phyloP scores from a whole-genome alignment of 306 rosid species.

The Begonia peltatifolia region DNA sequence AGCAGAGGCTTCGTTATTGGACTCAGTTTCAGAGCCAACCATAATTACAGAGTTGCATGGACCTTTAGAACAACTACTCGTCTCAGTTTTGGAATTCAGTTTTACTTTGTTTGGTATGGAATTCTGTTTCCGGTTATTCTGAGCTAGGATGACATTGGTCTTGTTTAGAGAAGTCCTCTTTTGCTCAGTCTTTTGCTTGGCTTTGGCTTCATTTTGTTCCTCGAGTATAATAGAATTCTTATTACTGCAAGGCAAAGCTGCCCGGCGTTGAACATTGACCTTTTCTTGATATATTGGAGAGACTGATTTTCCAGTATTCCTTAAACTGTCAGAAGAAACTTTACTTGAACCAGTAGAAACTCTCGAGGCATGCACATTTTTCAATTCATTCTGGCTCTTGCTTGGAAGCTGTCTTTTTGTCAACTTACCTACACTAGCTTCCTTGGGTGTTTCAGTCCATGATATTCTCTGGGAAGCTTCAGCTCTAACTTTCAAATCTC shows the following conservation, averaged over 20 bases:
- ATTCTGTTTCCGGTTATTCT: conserved; percentile 82
- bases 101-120: conserved; percentile 26
- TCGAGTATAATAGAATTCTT: conserved; percentile 27
- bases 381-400: conserved; percentile 25
- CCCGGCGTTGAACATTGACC: conserved; percentile 33
- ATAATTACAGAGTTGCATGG: conserved; percentile 28
- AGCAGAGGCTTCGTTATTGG: conserved; percentile 25
- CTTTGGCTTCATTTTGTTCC: conserved; percentile 32
- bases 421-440: conserved; percentile 11
- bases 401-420: conserved; percentile 24
- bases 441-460: conserved; percentile 17
- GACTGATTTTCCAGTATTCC: conserved; percentile 42
- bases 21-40: conserved; percentile 29
- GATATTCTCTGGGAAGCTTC: conserved; percentile 57
- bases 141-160: conserved; percentile 36
- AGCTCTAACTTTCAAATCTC: conserved; percentile 59
- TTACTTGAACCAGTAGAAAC: conserved; percentile 30
- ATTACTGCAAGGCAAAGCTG: conserved; percentile 20
- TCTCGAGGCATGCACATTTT: conserved; percentile 23
- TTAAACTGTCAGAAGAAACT: conserved; percentile 14
- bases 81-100: conserved; percentile 24
- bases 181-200: conserved; percentile 50
- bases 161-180: conserved; percentile 30
- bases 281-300: conserved; percentile 32
- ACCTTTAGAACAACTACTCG: conserved; percentile 26